Base-by-base conservation (phyloP, 75 land plant species). In the Selaginella tamariscina region DNA sequence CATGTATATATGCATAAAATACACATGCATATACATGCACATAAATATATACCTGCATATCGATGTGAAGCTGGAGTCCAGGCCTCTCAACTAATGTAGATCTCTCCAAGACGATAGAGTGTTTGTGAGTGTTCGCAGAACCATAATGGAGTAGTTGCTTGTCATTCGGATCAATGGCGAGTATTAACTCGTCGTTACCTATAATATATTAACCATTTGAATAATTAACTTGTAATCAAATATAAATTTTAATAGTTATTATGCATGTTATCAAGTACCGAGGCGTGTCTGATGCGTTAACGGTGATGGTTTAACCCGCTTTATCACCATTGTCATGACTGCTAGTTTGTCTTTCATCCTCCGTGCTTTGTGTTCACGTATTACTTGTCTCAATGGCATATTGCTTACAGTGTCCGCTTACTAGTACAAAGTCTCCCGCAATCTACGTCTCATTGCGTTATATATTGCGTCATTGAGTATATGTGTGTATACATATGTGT, bases 341-440 rank as follows among this genome's bases (percentile, higher is more conserved):
- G 97, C 87, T 69, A 80, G 71, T 29, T 73, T 80, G 72, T 92
- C 97, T 49, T 83, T 86, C 65, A 82, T 92, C 73, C 82, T 82
- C 69, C 95, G 79, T 57, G 88, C 95, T 54, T 86, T 86, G 63
- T 92, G 97, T 54, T 88, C 88, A 65, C 84, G 74, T 32, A 92
- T 81, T 0, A 79, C 97, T 32, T 84, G 74, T 55, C 71, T 78
- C 24, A 92, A 65, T 24, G 84, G 79, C 90, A 86, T 92, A 71
- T 92, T 92, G 80, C 94, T 89, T 24, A 92, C 85, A 29, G 97
- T 92, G 54, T 92, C 97, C 97, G 71, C 83, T 84, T 26, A 92
- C 79, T 0, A 92, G 87, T 29, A 92, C 76, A 78, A 92, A 92
- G 73, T 92, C 97, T 32, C 95, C 97, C 62, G 77, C 81, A 57